Evolutionary conservation across 169 alveolate species (phyloP), one percentile per base, ranked within the genome.

Genomic region (Cryptosporidium canis): DNA sequence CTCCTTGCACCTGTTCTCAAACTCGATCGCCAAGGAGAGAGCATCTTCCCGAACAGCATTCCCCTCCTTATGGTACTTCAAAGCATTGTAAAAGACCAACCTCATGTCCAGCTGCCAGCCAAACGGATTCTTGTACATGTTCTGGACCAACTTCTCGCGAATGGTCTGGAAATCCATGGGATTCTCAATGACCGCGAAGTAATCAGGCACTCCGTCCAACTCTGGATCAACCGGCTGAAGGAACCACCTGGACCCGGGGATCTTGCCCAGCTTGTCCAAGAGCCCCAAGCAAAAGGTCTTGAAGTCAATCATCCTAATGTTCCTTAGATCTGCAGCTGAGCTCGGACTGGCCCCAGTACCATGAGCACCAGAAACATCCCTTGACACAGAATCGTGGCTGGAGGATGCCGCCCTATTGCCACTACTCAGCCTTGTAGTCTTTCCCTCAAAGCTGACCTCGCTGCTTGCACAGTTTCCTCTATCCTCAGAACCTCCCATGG

Each of bases 191-290:
- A 91, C 64, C 47, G 82, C 84, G 55, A 92, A 92, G 90, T 96
- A 96, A 68, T 94, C 95, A 9, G 96, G 96, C 31, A 94, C 93
- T 82, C 95, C 96, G 83, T 94, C 97, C 67, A 94, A 83, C 41
- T 94, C 96, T 18, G 98, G 96, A 83, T 96, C 97, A 24, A 96
- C 96, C 12, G 98, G 98, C 29, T 94, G 93, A 83, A 95, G 92
- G 72, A 97, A 97, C 96, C 96, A 93, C 27, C 92, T 83, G 31
- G 94, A 67, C 7, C 83, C 91, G 31, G 91, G 70, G 53, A 65
- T 68, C 65, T 84, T 85, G 53, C 92, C 90, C 43, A 93, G 68
- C 66, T 92, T 91, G 70, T 93, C 92, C 43, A 92, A 66, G 47
- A 92, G 44, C 16, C 39, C 37, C 18, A 77, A 41, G 33, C 66